These are phyloP conservation scores for Populus ilicifolia DNA, from an alignment of 345 rosid genomes.

Conservation along the genomic window DNA sequence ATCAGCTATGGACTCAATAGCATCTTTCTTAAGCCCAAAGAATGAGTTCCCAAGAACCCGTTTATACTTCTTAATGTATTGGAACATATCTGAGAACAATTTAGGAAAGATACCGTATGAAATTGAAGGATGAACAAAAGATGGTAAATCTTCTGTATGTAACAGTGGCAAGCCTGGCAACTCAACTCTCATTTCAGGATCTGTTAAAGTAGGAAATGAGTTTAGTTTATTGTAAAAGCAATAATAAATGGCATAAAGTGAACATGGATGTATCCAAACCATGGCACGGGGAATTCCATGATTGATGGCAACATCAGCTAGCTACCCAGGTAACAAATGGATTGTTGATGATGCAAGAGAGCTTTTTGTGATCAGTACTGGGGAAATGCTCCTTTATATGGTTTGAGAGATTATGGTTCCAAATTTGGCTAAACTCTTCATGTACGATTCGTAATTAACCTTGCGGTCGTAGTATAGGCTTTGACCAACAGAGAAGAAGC, in stretches of 20 bases:
- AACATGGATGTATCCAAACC: conserved; percentile 56
- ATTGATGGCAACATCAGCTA: conserved; percentile 33
- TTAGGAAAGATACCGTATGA: conserved; percentile 19
- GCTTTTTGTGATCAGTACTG: conserved; percentile 20
- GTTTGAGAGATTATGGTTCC: conserved; percentile 38
- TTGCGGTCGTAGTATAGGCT: conserved; percentile 36
- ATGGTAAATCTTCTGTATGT: conserved; percentile 40
- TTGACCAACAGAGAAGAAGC: conserved; percentile 48
- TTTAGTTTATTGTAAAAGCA: conserved; percentile 33
- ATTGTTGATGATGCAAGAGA: conserved; percentile 41
- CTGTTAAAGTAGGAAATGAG: conserved; percentile 26
- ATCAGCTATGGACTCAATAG: conserved; percentile 30
- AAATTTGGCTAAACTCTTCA: conserved; percentile 22
- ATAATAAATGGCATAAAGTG: conserved; percentile 40
- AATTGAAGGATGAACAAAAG: conserved; percentile 41
- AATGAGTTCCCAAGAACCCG: conserved; percentile 51
- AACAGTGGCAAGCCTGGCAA: conserved; percentile 44
- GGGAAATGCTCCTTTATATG: conserved; percentile 31
- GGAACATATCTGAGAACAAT: conserved; percentile 23
- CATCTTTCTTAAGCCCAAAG: conserved; percentile 42
- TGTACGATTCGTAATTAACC: conserved; percentile 36
- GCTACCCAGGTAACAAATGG: conserved; percentile 52
- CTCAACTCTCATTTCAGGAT: conserved; percentile 27
- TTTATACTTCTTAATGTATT: conserved; percentile 25
- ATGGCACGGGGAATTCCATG: conserved; percentile 41